Evolutionary conservation across 352 stramenopile species (phyloP), one percentile per base, ranked within the genome.

Genomic region (Phytopythium ostracodes): DNA sequence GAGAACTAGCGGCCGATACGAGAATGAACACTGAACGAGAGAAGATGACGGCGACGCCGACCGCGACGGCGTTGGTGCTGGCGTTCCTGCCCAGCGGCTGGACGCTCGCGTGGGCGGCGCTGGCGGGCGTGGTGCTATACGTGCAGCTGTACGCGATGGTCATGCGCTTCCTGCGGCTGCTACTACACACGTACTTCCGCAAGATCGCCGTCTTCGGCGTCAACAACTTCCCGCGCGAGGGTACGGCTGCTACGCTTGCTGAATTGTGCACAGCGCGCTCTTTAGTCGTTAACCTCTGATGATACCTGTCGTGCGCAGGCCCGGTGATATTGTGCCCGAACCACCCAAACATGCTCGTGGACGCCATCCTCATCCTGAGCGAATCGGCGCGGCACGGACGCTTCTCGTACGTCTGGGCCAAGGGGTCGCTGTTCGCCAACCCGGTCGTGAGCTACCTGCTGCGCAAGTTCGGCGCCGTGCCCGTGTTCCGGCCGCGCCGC

Each of bases 281-380:
- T 3, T n/a, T n/a, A n/a, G n/a, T n/a, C n/a, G n/a, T n/a, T n/a
- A n/a, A n/a, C n/a, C n/a, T n/a, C n/a, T n/a, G n/a, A n/a, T n/a
- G n/a, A n/a, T n/a, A n/a, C n/a, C n/a, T n/a, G n/a, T 33, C 9
- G 1, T 52, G 44, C 51, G 29, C 46, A 78, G 81, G 82, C 8
- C 83, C 83, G 3, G 83, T 92, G 55, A 90, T 92, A 42, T 54
- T 92, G 56, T 92, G 81, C 24, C 79, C 83, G 11, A 92, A 92
- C 67, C 83, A 92, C 61, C 83, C 83, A 5, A 92, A 92, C 63
- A 92, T 92, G 83, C 76, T 92, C 36, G 80, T 92, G 22, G 83
- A 92, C 60, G 72, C 73, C 63, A 74, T 91, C 40, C 69, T 92
- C n/a, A 80, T 91, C 35, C 79, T 91, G 59, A 91, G 81, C n/a